These are phyloP conservation scores for Daldinia sp. DNA, from an alignment of 2,329 filamentous ascomycete species.

Conservation along the genomic window DNA sequence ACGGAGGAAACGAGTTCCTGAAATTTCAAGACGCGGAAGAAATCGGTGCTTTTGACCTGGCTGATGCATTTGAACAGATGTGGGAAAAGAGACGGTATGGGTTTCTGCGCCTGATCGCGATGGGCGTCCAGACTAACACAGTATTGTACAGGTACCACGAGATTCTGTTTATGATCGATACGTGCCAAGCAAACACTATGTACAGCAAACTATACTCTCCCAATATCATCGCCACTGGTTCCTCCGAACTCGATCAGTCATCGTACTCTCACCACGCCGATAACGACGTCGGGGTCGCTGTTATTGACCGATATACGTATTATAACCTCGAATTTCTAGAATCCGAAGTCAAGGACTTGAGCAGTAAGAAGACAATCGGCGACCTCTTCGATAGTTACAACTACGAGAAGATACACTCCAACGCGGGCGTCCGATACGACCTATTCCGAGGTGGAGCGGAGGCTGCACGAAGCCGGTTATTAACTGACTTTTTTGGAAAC, in stretches of 20 bases:
- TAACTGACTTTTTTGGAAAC: constrained; percentile 98
- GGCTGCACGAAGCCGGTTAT: constrained; percentile 77
- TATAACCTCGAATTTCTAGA: constrained; percentile 98
- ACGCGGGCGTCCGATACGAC: constrained; percentile 92
- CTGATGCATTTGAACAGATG: constrained; percentile 99
- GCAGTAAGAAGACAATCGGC: constrained; percentile 87
- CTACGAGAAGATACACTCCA: constrained; percentile 90
- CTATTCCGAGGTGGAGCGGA: constrained; percentile 87
- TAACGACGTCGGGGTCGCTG: constrained; percentile 95
- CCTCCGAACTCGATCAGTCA: constrained; percentile 92
- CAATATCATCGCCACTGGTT: constrained; percentile 98
- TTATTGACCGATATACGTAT: constrained; percentile 98
- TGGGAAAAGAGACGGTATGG: constrained; percentile 96
- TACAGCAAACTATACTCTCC: constrained; percentile 98
- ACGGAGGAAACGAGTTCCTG: constrained; percentile 96
- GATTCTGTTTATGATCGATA: constrained; percentile 99
- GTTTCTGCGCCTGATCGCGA: not conserved
- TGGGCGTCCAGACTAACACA: constrained; percentile 13
- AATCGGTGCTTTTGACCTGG: constrained; percentile 94
- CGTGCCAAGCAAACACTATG: constrained; percentile 99
- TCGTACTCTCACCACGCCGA: constrained; percentile 98
- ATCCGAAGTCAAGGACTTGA: constrained; percentile 83
- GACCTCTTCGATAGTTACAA: constrained; percentile 97
- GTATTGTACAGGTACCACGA: constrained; percentile 79
- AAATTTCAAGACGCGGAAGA: constrained; percentile 99